Base-by-base conservation (phyloP, 1,284 basidiomycete genomes). In the Puccinia hordei region DNA sequence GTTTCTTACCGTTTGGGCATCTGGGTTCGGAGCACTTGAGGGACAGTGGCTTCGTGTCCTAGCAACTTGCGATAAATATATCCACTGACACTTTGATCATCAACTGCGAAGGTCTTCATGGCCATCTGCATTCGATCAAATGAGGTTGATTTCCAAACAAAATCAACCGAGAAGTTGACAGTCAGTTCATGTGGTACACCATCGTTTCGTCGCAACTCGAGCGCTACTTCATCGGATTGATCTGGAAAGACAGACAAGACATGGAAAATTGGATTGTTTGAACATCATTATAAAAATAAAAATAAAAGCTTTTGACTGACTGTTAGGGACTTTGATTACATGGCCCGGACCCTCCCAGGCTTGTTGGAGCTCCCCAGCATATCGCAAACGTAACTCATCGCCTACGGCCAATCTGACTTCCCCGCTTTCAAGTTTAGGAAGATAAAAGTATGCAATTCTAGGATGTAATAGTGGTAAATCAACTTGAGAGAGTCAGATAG, bases 311-410 rank as follows among this genome's bases (percentile, higher is more conserved):
- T 68, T 30, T 44, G 12, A 86, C 88, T 83, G 84, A 97, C 95
- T 98, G 87, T 99, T 98, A n/a, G 96, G 96, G 80, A 98, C 94
- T 88, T 99, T 99, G 88, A 98, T 92, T 82, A 99, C 97, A 87
- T 98, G 95, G 0, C 97, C 96, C 27, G 95, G 92, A 0, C 95
- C 95, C 84, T 99, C 95, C 97, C 97, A 99, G 83, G 90, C 88
- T 86, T 94, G 94, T 84, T 94, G 91, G 85, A 95, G 83, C 84
- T 94, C 92, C 12, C 96, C 97, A 46, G 90, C 88, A 85, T 98
- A 98, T 83, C 92, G 90, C 84, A 99, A 86, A 83, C 95, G 89
- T 82, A 99, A 87, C 86, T 99, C 97, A 85, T 99, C 97, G 38
- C 97, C 97, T 15, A 98, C 95, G 0, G 96, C 97, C 71, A 99